A percentile compares a stretch with the other conserved stretches of the same genome.
phyloP scores from a whole-genome alignment of 768 basidiomycete species.

The Tulasnella calospora region DNA sequence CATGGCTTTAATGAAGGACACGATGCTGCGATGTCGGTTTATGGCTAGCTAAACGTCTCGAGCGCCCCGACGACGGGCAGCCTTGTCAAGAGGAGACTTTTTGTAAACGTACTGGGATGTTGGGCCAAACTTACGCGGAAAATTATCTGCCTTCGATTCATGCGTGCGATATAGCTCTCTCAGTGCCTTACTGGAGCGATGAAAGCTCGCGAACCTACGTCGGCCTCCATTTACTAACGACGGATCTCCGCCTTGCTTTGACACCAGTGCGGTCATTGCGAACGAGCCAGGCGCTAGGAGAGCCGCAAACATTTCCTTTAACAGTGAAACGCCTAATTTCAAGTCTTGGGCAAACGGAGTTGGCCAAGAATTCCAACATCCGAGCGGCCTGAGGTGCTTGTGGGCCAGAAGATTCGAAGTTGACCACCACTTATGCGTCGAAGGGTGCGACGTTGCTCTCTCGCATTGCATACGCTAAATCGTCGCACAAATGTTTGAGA shows the following conservation, averaged over 20 bases:
- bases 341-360: no score
- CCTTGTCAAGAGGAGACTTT: background rate
- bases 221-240: no score
- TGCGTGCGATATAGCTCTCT: background rate
- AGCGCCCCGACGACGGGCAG: background rate
- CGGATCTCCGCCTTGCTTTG: no score
- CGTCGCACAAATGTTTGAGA: background rate
- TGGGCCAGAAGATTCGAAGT: background rate
- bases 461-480: background rate
- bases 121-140: background rate
- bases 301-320: background rate
- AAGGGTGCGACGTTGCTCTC: background rate
- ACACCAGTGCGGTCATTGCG: no score
- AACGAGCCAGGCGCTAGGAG: background rate
- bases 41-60: background rate
- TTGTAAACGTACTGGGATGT: background rate
- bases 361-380: no score
- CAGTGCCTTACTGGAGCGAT: background rate
- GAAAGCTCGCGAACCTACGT: background rate
- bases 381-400: no score
- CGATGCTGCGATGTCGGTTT: slow-evolving; percentile 35
- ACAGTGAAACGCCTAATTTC: background rate
- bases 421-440: background rate
- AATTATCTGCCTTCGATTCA: background rate
- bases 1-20: slow-evolving; percentile 61